Conservation (phyloP, 495 filamentous ascomycete species). For the Hypoxylon lienhwacheense region DNA sequence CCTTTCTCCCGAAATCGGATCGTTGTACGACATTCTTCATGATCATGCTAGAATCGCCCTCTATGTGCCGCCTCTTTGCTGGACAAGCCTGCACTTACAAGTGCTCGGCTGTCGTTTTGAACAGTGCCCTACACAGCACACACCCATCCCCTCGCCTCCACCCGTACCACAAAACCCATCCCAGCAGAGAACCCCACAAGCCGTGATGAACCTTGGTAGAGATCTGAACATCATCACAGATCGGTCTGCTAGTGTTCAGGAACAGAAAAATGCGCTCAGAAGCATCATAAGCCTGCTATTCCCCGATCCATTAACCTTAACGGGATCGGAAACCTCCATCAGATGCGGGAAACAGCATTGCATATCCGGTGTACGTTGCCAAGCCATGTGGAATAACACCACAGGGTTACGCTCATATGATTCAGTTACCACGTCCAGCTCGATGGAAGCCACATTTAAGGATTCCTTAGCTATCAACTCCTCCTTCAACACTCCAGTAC, state of each 20-base stretch:
- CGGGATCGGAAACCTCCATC: conserved; percentile 38
- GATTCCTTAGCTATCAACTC: not conserved
- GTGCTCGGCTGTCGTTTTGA: conserved; percentile 46
- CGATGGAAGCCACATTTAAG: not conserved
- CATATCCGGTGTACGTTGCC: conserved; percentile 38
- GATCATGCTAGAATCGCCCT: conserved; percentile 46
- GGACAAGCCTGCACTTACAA: conserved; percentile 49
- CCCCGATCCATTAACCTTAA: conserved; percentile 35
- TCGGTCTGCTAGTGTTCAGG: conserved; percentile 1
- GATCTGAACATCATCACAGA: conserved; percentile 41
- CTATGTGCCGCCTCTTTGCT: conserved; percentile 47
- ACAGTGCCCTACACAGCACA: conserved; percentile 37
- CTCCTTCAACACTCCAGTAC: conserved; percentile 34
- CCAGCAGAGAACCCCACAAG: conserved; percentile 1
- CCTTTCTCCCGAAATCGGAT: conserved; percentile 44
- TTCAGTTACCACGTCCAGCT: conserved; percentile 41
- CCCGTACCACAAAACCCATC: not conserved
- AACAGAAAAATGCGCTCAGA: conserved; percentile 40
- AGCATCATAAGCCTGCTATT: conserved; percentile 42
- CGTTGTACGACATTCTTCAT: conserved; percentile 52
- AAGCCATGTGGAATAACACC: conserved; percentile 42
- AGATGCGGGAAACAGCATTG: conserved; percentile 42
- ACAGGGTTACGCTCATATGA: conserved; percentile 38
- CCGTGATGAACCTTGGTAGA: conserved; percentile 36
- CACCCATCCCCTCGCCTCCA: conserved; percentile 33